Conservation (phyloP, 345 rosid species). For the Camelina sativa region DNA sequence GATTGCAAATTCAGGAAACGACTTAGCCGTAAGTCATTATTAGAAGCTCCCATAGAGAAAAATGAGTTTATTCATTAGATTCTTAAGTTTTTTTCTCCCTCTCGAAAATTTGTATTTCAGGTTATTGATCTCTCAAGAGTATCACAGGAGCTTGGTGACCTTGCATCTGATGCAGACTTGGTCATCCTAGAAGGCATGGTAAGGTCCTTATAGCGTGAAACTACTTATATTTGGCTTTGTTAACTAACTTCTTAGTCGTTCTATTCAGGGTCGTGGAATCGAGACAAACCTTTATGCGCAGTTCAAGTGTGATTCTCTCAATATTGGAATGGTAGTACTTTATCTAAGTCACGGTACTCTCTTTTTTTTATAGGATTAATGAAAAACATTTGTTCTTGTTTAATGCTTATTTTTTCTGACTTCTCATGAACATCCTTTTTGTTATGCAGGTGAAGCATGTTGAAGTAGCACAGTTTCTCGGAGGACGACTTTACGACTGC, state of each 20-base stretch:
- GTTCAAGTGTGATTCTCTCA: constrained; percentile 94
- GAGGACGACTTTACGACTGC: constrained; percentile 95
- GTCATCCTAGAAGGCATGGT: constrained; percentile 99
- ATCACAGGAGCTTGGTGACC: constrained; percentile 80
- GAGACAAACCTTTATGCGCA: constrained; percentile 97
- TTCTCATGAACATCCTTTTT: not conserved
- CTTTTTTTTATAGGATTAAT: not conserved
- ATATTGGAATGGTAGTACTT: constrained; percentile 82
- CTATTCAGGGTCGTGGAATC: constrained; percentile 90
- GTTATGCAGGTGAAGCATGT: constrained; percentile 81
- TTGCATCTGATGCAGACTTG: constrained; percentile 84
- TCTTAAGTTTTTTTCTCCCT: not conserved
- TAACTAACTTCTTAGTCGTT: constrained; percentile 9
- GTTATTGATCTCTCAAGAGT: constrained; percentile 94
- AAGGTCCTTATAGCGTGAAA: constrained; percentile 31
- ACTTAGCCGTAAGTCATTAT: constrained; percentile 75
- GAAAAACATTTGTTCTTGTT: not conserved
- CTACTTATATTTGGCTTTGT: constrained; percentile 18
- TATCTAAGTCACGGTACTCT: not conserved
- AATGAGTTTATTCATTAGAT: constrained; percentile 6
- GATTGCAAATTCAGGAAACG: constrained; percentile 93
- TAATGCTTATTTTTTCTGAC: not conserved
- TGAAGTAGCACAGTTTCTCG: constrained; percentile 95
- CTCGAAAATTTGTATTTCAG: constrained; percentile 48
- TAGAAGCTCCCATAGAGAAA: not conserved